phyloP scores from a whole-genome alignment of 1,139 yeast genomes.

The Protomyces pachydermus region DNA sequence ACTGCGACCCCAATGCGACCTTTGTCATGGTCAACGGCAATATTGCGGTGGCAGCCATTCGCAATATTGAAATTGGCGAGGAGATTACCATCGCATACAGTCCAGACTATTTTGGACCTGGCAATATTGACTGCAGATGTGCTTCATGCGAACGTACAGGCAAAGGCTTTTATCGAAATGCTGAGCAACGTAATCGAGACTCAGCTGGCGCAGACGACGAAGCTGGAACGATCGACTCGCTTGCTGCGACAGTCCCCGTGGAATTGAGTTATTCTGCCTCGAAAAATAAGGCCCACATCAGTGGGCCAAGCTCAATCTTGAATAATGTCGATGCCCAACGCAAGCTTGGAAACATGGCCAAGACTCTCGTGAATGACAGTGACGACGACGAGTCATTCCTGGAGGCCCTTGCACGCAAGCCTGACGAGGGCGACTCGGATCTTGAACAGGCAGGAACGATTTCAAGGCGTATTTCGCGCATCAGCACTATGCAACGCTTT shows the following conservation, averaged over 20 bases:
- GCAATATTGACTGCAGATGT: slow-evolving; percentile 46
- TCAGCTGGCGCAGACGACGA: neutral
- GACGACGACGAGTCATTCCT: neutral
- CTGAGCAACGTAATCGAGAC: neutral
- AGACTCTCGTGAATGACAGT: neutral
- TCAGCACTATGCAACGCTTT: neutral
- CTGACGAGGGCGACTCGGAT: neutral
- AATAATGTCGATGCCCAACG: neutral
- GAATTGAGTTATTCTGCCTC: neutral
- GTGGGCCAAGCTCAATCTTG: neutral
- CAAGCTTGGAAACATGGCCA: neutral
- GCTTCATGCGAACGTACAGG: slow-evolving; percentile 44
- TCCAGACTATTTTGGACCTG: slow-evolving; percentile 44
- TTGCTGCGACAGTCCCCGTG: neutral
- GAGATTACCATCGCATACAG: slow-evolving; percentile 48
- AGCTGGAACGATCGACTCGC: too few relatives aligned
- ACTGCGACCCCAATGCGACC: slow-evolving; percentile 45
- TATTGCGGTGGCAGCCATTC: slow-evolving; percentile 40
- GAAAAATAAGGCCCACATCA: neutral
- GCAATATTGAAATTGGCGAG: slow-evolving; percentile 44
- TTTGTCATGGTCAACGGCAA: slow-evolving; percentile 38
- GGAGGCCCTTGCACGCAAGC: neutral
- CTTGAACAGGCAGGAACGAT: neutral
- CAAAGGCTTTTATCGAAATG: slow-evolving; percentile 31
- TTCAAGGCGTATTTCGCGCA: neutral